Percentiles rank a stretch among this genome's conserved stretches.
phyloP scores from a whole-genome alignment of 495 filamentous ascomycete species.

The Neurospora sp. region DNA sequence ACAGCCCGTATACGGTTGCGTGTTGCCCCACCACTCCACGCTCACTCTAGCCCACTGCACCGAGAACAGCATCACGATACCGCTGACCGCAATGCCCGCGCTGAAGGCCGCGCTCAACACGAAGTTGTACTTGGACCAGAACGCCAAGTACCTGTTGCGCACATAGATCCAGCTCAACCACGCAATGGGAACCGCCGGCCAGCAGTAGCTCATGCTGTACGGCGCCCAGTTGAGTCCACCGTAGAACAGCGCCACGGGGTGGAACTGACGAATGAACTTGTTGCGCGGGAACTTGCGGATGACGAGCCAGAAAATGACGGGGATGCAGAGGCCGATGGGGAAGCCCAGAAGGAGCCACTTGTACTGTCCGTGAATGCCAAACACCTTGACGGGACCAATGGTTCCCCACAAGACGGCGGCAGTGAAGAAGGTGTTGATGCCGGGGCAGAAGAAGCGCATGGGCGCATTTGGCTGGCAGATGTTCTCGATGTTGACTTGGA shows the following conservation, averaged over 20 bases:
- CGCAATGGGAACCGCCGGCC: constrained; percentile 30
- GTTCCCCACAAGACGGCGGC: constrained; percentile 37
- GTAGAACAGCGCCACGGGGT: constrained; percentile 30
- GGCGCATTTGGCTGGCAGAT: constrained; percentile 32
- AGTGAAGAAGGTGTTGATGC: constrained; percentile 35
- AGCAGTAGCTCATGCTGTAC: constrained; percentile 28
- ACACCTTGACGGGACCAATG: constrained; percentile 34
- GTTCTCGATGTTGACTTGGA: constrained; percentile 27
- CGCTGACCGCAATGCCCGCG: constrained; percentile 29
- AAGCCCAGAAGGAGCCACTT: constrained; percentile 27
- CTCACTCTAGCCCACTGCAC: constrained; percentile 24
- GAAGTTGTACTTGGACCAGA: constrained; percentile 40
- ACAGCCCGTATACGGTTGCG: constrained; percentile 21
- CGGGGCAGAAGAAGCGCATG: constrained; percentile 31
- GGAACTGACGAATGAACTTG: constrained; percentile 25
- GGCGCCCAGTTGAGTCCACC: constrained; percentile 28
- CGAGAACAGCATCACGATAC: constrained; percentile 32
- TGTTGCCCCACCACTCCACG: constrained; percentile 36
- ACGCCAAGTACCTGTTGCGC: constrained; percentile 22
- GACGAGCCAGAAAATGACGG: constrained; percentile 21
- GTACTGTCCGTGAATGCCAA: constrained; percentile 29
- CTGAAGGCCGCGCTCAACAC: constrained; percentile 29
- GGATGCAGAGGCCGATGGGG: constrained; percentile 26
- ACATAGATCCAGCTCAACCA: constrained; percentile 29
- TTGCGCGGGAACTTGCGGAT: constrained; percentile 22